Conservation (phyloP, 306 rosid species). For the Glycine soja region DNA sequence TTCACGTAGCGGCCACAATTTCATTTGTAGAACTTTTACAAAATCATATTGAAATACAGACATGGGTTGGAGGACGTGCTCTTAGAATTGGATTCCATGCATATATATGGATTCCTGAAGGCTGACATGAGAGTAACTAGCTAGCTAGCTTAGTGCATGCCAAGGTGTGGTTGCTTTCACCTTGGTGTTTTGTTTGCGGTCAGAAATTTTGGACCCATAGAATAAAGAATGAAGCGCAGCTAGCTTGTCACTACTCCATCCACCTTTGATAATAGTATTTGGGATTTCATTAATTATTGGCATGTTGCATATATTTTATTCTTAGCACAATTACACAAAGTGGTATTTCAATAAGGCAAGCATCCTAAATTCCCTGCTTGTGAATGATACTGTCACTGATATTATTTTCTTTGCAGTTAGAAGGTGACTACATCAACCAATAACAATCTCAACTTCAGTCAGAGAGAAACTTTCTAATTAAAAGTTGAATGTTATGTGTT, state of each 20-base stretch:
- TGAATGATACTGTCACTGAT: constrained; percentile 30
- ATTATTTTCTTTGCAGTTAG: constrained; percentile 27
- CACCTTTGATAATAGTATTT: constrained; percentile 41
- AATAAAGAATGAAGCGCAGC: constrained; percentile 68
- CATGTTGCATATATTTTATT: constrained; percentile 10
- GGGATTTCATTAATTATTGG: constrained; percentile 17
- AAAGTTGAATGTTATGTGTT: constrained; percentile 32
- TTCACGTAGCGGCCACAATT: no score
- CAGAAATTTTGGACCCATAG: constrained; percentile 45
- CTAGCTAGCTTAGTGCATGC: constrained; percentile 49
- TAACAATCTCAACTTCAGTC: constrained; percentile 27
- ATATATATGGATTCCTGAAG: constrained; percentile 50
- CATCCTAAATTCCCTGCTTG: constrained; percentile 49
- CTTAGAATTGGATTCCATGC: constrained; percentile 57
- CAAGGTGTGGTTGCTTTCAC: constrained; percentile 59
- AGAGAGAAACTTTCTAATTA: background rate
- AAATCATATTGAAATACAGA: background rate
- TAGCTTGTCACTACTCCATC: constrained; percentile 43
- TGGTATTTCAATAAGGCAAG: constrained; percentile 45
- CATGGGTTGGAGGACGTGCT: constrained; percentile 38
- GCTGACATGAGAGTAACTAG: constrained; percentile 24
- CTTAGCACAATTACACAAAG: constrained; percentile 11
- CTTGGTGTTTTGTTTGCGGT: constrained; percentile 40
- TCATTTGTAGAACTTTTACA: no score
- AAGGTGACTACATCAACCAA: constrained; percentile 26